Conservation (phyloP, 1,284 basidiomycete genomes). For the Naganishia cerealis region DNA sequence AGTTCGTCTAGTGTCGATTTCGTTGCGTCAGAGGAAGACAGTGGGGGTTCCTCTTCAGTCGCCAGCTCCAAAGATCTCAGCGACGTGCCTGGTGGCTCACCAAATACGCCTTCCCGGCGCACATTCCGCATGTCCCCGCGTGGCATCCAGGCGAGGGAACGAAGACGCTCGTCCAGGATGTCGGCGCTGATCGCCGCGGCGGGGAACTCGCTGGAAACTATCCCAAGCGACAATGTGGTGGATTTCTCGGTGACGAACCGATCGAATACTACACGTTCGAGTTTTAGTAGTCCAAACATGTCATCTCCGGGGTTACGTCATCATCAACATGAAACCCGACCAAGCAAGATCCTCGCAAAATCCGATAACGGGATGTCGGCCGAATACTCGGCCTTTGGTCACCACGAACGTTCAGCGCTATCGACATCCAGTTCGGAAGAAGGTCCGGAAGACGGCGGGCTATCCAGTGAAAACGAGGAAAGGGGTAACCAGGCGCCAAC, state of each 20-base stretch:
- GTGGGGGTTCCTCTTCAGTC: not conserved
- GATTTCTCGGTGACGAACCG: slow-evolving; percentile 8
- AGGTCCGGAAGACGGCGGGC: not conserved
- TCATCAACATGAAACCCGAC: not conserved
- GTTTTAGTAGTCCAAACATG: not conserved
- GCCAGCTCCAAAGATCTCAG: slow-evolving; percentile 7
- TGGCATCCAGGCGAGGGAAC: slow-evolving; percentile 7
- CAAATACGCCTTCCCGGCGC: slow-evolving; percentile 2
- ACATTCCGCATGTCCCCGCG: slow-evolving; percentile 10
- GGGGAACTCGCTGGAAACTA: slow-evolving; percentile 15
- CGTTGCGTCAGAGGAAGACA: not conserved
- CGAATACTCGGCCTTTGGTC: not conserved
- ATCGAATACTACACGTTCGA: not conserved
- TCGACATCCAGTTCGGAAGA: slow-evolving; percentile 15
- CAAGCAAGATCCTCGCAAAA: not conserved
- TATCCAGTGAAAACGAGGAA: not conserved
- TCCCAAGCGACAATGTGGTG: slow-evolving; percentile 20
- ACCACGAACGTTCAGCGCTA: not conserved
- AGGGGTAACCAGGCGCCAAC: not conserved
- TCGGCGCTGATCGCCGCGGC: not conserved
- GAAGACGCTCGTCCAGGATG: slow-evolving; percentile 16
- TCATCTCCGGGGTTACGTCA: not conserved
- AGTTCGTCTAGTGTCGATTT: not conserved
- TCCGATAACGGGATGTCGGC: not conserved
- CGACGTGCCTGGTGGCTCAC: not conserved